These are phyloP conservation scores for Trypanosomatidae sp. DNA, from an alignment of 208 protist species.

Conservation along the genomic window DNA sequence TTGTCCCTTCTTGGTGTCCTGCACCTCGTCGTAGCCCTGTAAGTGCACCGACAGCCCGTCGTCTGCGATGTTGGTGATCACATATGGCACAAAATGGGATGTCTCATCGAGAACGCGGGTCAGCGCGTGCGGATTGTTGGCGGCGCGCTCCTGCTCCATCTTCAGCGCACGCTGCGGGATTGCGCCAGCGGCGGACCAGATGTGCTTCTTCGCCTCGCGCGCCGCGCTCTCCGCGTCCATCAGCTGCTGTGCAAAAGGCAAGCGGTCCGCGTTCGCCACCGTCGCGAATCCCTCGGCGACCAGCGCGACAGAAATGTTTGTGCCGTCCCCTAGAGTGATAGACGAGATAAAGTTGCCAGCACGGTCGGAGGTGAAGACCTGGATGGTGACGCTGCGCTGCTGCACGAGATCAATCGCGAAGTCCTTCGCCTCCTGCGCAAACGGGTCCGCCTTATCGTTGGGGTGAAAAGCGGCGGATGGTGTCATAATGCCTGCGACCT, in stretches of 20 bases:
- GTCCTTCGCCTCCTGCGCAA: conserved; percentile 76
- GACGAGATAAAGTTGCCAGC: conserved; percentile 86
- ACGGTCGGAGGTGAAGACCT: conserved; percentile 82
- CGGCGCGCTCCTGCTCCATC: conserved; percentile 55
- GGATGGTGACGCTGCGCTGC: conserved; percentile 82
- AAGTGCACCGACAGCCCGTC: conserved; percentile 80
- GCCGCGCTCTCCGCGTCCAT: conserved; percentile 66
- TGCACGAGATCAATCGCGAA: conserved; percentile 66
- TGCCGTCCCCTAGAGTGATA: conserved; percentile 64
- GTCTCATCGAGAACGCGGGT: conserved; percentile 45
- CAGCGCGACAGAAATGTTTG: conserved; percentile 69
- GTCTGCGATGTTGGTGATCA: conserved; percentile 68
- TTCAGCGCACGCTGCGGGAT: conserved; percentile 71
- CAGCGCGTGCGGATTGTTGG: conserved; percentile 31
- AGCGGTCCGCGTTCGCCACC: conserved; percentile 69
- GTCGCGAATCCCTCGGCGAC: conserved; percentile 78
- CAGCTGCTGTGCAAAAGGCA: conserved; percentile 77
- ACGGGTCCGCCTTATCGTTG: conserved; percentile 49
- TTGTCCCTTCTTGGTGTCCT: conserved; percentile 36
- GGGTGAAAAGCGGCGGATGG: conserved; percentile 50
- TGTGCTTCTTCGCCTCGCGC: conserved; percentile 48
- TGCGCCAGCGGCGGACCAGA: conserved; percentile 51
- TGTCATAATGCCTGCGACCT: conserved; percentile 82
- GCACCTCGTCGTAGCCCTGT: conserved; percentile 45
- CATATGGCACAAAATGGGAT: conserved; percentile 42